Evolutionary conservation across 805 yeast genomes (phyloP).

Genomic region (Saccharomycopsis babjevae): DNA sequence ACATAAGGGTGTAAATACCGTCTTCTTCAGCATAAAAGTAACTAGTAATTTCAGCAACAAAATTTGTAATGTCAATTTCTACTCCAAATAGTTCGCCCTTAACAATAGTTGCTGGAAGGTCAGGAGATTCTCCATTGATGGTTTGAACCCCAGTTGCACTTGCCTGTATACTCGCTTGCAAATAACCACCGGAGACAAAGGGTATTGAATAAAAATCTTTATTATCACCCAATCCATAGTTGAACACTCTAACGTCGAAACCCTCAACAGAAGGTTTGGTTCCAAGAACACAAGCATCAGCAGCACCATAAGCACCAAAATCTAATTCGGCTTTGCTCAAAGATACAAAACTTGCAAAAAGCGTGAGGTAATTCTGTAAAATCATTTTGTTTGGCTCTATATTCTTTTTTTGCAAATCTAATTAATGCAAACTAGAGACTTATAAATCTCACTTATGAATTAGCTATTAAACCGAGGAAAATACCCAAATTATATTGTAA

Average conservation of each 20-base stretch:
- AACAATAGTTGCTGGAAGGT: not conserved
- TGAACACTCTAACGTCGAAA: not conserved
- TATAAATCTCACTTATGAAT: too few species aligned
- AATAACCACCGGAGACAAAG: not conserved
- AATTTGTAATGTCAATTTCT: constrained; percentile 18
- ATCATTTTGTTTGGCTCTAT: too few species aligned
- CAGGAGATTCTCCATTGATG: not conserved
- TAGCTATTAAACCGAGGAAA: too few species aligned
- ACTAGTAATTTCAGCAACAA: constrained; percentile 24
- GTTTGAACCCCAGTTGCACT: not conserved
- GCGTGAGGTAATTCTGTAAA: constrained; percentile 9
- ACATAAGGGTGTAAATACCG: constrained; percentile 25
- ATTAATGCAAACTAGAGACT: too few species aligned
- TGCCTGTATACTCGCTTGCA: not conserved
- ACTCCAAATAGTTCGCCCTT: not conserved
- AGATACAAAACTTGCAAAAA: not conserved
- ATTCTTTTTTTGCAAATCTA: too few species aligned
- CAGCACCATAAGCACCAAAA: not conserved
- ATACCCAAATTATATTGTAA: too few species aligned
- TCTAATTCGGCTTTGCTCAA: not conserved
- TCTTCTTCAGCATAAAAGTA: constrained; percentile 23
- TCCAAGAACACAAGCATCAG: not conserved
- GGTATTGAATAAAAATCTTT: not conserved
- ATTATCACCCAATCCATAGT: not conserved
- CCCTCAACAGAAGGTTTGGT: not conserved